A percentile compares a stretch with the other conserved stretches of the same genome.
Conservation (phyloP, 2,329 filamentous ascomycete species). For the Emericellopsis atlantica region DNA sequence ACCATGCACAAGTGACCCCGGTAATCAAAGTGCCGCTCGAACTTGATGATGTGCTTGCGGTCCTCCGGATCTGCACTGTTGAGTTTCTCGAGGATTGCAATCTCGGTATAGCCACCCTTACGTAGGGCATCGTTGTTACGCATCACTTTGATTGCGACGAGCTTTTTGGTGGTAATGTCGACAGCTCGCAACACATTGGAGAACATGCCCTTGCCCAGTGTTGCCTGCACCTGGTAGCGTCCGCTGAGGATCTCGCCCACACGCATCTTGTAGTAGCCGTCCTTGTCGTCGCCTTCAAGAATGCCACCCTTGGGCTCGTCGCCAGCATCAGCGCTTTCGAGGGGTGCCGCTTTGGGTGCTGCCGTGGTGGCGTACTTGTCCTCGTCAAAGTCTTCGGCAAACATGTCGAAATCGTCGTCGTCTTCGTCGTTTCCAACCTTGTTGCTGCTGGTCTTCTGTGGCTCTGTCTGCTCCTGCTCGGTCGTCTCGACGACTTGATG, state of each 20-base stretch:
- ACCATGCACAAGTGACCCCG: slow-evolving; percentile 93
- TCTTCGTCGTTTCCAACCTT: slow-evolving; percentile 45
- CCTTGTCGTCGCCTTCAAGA: slow-evolving; percentile 84
- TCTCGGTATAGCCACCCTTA: slow-evolving; percentile 89
- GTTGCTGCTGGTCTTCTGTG: slow-evolving; percentile 12
- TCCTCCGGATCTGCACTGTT: slow-evolving; percentile 76
- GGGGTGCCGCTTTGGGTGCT: slow-evolving; percentile 16
- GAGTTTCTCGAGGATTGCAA: slow-evolving; percentile 81
- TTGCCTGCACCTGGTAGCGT: slow-evolving; percentile 79
- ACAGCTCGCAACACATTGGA: slow-evolving; percentile 86
- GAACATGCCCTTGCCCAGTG: slow-evolving; percentile 89
- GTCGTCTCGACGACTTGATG: slow-evolving; percentile 12
- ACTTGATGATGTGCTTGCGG: slow-evolving; percentile 82
- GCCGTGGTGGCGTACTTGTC: slow-evolving; percentile 48
- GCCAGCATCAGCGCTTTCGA: slow-evolving; percentile 31
- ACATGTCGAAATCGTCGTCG: slow-evolving; percentile 75
- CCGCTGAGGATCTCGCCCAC: slow-evolving; percentile 81
- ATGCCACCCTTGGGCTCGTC: slow-evolving; percentile 58
- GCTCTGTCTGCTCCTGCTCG: slow-evolving; percentile 14
- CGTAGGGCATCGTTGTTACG: slow-evolving; percentile 87
- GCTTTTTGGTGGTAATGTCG: slow-evolving; percentile 58
- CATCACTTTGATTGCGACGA: slow-evolving; percentile 97
- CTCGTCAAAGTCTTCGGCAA: slow-evolving; percentile 67
- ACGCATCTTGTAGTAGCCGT: slow-evolving; percentile 94
- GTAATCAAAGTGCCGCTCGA: slow-evolving; percentile 82